A percentile compares a stretch with the other conserved stretches of the same genome.
Evolutionary conservation across 768 basidiomycete species (phyloP).

Genomic region (Suillus clintonianus): DNA sequence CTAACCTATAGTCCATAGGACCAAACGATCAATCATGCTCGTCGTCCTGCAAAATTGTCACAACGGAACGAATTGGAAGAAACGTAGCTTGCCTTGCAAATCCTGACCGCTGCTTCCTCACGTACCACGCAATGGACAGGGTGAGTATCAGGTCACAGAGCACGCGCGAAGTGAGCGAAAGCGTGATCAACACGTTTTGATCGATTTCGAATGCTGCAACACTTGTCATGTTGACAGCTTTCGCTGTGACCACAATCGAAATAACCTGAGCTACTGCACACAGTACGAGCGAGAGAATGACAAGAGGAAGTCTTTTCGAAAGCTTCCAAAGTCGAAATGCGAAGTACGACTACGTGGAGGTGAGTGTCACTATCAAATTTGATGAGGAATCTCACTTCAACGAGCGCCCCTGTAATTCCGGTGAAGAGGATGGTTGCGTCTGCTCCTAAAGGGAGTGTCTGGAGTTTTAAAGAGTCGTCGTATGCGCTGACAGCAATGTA

Average conservation of each 20-base stretch:
- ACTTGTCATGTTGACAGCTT: not conserved
- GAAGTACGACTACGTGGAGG: not conserved
- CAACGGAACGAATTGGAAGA: not conserved
- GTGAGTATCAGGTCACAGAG: not conserved
- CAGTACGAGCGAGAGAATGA: not conserved
- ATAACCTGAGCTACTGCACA: not conserved
- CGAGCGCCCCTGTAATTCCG: not conserved
- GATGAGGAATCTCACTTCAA: not conserved
- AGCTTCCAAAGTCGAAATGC: not conserved
- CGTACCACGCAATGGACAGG: not conserved
- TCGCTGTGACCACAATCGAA: not conserved
- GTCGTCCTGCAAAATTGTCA: not conserved
- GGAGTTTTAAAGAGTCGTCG: not conserved
- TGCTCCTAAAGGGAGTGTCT: not conserved
- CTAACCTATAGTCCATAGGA: conserved; percentile 2
- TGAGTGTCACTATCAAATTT: not conserved
- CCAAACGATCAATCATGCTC: not conserved
- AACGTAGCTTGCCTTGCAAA: not conserved
- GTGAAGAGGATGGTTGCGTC: not conserved
- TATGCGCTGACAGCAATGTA: not conserved
- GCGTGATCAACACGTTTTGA: not conserved
- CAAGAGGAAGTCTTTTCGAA: not conserved
- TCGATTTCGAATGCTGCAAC: not conserved
- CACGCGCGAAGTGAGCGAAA: not conserved
- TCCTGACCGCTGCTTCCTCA: not conserved